Evolutionary conservation across 257 asterid genomes (phyloP).

Genomic region (Solanum clarkiae): DNA sequence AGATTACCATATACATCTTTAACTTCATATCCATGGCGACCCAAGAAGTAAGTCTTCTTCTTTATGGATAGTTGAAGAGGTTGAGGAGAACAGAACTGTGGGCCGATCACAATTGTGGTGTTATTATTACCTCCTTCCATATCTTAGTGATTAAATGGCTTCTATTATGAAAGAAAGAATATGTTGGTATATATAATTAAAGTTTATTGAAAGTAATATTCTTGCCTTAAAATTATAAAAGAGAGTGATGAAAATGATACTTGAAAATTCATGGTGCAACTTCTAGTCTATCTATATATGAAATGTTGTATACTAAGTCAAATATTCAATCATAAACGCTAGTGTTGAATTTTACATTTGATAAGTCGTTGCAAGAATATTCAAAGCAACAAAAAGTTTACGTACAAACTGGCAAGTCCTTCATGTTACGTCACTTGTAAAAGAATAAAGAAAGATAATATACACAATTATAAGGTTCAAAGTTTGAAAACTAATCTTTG

Average conservation of each 20-base stretch:
- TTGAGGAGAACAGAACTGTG: not conserved
- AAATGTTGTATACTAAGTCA: not conserved
- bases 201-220: not conserved
- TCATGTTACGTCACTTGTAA: not conserved
- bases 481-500: not conserved
- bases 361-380: not conserved
- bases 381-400: not conserved
- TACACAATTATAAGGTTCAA: not conserved
- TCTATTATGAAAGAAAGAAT: no score
- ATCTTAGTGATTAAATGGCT: no score
- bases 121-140: not conserved
- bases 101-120: not conserved
- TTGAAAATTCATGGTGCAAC: not conserved
- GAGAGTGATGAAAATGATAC: not conserved
- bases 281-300: not conserved
- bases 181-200: not conserved
- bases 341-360: no score
- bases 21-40: not conserved
- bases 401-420: not conserved
- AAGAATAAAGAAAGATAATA: not conserved
- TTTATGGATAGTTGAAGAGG: not conserved
- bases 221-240: not conserved
- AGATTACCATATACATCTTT: not conserved
- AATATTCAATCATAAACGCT: not conserved
- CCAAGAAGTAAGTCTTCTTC: not conserved